These are phyloP conservation scores for Stephania yunnanensis DNA, from an alignment of 164 flowering plant species.

Conservation along the genomic window DNA sequence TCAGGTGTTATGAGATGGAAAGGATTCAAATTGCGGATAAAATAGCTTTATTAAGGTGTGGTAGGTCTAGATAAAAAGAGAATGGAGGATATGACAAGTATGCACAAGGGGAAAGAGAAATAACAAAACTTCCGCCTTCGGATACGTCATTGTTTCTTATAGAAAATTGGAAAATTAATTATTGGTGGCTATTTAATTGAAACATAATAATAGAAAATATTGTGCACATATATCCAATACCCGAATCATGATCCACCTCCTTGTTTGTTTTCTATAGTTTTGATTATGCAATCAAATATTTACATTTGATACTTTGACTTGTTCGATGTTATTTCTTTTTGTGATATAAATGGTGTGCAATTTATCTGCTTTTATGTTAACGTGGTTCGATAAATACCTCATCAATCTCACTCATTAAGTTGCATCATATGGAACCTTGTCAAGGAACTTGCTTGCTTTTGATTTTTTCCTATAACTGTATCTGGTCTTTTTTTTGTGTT, in stretches of 20 bases:
- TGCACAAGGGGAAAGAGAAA: neutral
- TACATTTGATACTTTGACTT: neutral
- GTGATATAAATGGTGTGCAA: neutral
- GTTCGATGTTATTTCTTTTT: neutral
- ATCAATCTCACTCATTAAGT: neutral
- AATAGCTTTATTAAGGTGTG: too few relatives aligned
- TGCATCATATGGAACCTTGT: neutral
- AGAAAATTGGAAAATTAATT: neutral
- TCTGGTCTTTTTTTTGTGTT: constrained; percentile 6
- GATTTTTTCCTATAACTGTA: too few relatives aligned
- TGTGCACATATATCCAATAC: neutral
- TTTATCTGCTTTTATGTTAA: neutral
- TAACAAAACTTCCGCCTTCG: neutral
- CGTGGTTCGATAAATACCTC: neutral
- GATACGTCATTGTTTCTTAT: neutral
- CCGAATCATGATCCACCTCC: too few relatives aligned
- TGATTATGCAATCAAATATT: too few relatives aligned
- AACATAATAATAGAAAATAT: neutral
- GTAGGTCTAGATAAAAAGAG: neutral
- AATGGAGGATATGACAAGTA: neutral
- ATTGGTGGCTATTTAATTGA: neutral
- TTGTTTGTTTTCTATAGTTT: too few relatives aligned
- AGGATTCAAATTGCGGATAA: too few relatives aligned
- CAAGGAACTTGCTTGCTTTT: neutral
- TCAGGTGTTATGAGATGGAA: too few relatives aligned